Evolutionary conservation across 768 basidiomycete genomes (phyloP), one percentile per base, ranked within the genome.

Genomic region (Psilocybe subaeruginosa): DNA sequence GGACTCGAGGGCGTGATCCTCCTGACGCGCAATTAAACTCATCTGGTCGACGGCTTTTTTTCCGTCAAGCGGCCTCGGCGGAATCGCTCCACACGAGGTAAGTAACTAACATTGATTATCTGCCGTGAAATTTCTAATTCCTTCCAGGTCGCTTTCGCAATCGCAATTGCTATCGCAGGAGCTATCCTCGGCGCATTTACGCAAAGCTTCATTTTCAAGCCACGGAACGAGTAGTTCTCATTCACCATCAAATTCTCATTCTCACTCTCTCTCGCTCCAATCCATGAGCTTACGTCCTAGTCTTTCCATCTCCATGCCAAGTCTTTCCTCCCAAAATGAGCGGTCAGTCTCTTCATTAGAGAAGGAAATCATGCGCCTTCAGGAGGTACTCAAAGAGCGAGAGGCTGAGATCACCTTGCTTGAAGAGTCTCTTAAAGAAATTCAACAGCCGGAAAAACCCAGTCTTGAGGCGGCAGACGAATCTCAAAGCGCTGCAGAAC

Each of bases 101-200:
- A 66, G 72, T 70, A 57, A 39, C 39, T 58, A 29, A 23, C 16
- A 47, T 47, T 60, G 33, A 37, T 58, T 53, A 54, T 63, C 50
- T 60, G 41, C 47, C 23, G 56, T 37, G 61, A 67, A 43, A 54
- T 57, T 56, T 56, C 64, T 63, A 49, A 43, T 53, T 53, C 60
- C 61, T 59, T 64, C 47, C 67, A 93, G 92, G 85, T 94, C 93
- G 87, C 86, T 89, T 66, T 93, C 92, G 80, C 92, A 92, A 77
- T 95, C 95, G 74, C 86, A 89, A 81, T 97, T 95, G 83, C 88
- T 97, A 69, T 96, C 95, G 81, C 95, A 98, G 95, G 95, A 93
- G 84, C 85, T 94, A 66, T 94, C 89, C 68, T 94, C 89, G 81
- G 91, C 78, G 78, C 90, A 89, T 71, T 92, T 88, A 80, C 91